Evolutionary conservation across 768 basidiomycete genomes (phyloP).

Genomic region (Leccinum barrowsii): DNA sequence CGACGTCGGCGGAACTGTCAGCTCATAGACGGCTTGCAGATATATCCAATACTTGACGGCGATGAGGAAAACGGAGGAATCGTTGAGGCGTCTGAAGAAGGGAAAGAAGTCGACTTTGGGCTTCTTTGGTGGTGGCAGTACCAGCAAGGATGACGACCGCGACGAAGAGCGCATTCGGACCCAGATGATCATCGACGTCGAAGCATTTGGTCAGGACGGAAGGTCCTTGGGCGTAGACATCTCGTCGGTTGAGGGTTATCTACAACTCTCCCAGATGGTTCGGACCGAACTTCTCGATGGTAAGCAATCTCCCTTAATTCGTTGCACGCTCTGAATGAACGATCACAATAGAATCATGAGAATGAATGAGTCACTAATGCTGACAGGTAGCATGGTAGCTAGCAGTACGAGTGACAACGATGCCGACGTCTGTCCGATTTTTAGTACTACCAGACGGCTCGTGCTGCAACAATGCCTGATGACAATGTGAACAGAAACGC

Average conservation of each 20-base stretch:
- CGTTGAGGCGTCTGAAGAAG: conserved; percentile 81
- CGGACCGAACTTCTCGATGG: conserved; percentile 39
- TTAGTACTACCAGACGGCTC: conserved; percentile 17
- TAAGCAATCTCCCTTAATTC: conserved; percentile 3
- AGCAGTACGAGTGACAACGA: conserved; percentile 56
- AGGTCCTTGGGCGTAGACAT: conserved; percentile 64
- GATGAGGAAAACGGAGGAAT: conserved; percentile 92
- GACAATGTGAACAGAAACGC: conserved; percentile 52
- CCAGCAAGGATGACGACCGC: conserved; percentile 56
- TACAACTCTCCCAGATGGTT: conserved; percentile 58
- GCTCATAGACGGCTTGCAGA: conserved; percentile 34
- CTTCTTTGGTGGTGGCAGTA: conserved; percentile 59
- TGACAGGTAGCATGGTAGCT: conserved; percentile 53
- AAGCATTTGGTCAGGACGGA: conserved; percentile 79
- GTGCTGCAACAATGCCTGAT: conserved; percentile 38
- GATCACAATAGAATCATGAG: conserved; percentile 15
- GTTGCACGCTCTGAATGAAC: neutral
- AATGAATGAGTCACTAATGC: conserved; percentile 14
- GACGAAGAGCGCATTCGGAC: conserved; percentile 86
- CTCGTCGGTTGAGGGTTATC: conserved; percentile 47
- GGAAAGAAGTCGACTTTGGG: conserved; percentile 79
- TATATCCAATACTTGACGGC: conserved; percentile 76
- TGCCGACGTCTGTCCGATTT: conserved; percentile 19
- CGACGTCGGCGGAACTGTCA: neutral
- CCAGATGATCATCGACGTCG: conserved; percentile 84